These are phyloP conservation scores for Westerdykella ornata DNA, from an alignment of 2,329 filamentous ascomycete species.

Conservation along the genomic window DNA sequence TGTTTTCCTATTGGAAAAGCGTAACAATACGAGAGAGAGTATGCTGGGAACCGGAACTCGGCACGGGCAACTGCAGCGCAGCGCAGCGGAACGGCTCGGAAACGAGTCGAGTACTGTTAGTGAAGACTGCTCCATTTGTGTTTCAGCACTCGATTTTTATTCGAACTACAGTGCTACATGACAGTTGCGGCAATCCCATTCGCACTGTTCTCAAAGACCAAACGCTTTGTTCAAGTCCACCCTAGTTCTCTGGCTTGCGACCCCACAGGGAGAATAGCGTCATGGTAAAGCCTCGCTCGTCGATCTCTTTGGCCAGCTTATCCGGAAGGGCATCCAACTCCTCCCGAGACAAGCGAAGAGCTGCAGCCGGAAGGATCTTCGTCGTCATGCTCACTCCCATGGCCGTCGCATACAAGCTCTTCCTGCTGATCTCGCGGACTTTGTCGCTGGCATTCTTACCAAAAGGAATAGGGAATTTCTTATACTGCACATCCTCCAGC, in stretches of 20 bases:
- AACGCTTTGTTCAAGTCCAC: too few species aligned
- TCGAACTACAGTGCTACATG: too few species aligned
- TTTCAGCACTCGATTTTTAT: too few species aligned
- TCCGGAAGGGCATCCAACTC: slow-evolving; percentile 7
- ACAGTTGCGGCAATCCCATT: too few species aligned
- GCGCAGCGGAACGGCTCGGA: too few species aligned
- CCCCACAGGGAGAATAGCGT: slow-evolving; percentile 6
- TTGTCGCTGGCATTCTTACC: slow-evolving; percentile 6
- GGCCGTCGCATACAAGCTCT: slow-evolving; percentile 10
- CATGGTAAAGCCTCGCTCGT: slow-evolving; percentile 5
- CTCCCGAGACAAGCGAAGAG: slow-evolving; percentile 6
- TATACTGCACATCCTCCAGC: slow-evolving; percentile 6
- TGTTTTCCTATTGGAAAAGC: too few species aligned
- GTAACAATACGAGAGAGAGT: too few species aligned
- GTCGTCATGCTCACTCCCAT: slow-evolving; percentile 6
- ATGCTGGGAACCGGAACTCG: too few species aligned
- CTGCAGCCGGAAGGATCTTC: slow-evolving; percentile 7
- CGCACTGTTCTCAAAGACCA: too few species aligned
- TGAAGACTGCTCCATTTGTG: too few species aligned
- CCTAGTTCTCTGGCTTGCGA: slow-evolving; percentile 4
- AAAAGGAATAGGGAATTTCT: slow-evolving; percentile 5
- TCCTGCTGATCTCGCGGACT: slow-evolving; percentile 6
- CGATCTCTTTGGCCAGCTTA: slow-evolving; percentile 7
- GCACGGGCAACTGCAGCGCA: too few species aligned
- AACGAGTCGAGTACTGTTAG: too few species aligned